Conservation (phyloP, 192 early-diverging fungal genomes). For the Tieghemiomyces parasiticus region DNA sequence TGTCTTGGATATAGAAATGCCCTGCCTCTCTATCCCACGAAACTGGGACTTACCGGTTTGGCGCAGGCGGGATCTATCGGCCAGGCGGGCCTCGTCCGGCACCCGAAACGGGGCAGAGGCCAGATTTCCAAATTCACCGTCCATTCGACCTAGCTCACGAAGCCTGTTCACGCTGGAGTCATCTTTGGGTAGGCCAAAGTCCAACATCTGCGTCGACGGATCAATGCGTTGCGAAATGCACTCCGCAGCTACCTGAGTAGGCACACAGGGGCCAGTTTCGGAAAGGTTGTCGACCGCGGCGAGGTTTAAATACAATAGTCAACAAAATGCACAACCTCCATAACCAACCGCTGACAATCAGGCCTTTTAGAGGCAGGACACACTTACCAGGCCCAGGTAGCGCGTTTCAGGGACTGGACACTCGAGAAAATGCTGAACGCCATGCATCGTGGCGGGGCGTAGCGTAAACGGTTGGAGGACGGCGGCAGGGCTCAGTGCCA, state of each 20-base stretch:
- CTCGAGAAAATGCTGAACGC: constrained; percentile 4
- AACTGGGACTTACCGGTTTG: background rate
- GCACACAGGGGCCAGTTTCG: no score
- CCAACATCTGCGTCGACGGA: background rate
- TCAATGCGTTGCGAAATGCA: background rate
- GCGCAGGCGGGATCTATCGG: no score
- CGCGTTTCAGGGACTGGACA: background rate
- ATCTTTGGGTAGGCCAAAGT: background rate
- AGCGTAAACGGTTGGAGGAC: background rate
- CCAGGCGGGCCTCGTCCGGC: background rate
- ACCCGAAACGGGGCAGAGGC: background rate
- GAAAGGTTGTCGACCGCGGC: no score
- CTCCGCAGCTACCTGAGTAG: no score
- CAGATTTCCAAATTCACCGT: background rate
- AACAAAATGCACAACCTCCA: no score
- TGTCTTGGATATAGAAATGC: background rate
- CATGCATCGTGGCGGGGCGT: constrained; percentile 5
- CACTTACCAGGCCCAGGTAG: constrained; percentile 3
- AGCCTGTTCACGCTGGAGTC: background rate
- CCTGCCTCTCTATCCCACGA: background rate
- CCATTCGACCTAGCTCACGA: background rate
- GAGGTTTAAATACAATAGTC: no score
- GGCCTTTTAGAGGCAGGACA: no score
- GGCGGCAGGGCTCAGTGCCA: background rate
- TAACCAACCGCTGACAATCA: no score